Conservation (phyloP, 164 flowering plant genomes). For the Tinospora cordifolia region DNA sequence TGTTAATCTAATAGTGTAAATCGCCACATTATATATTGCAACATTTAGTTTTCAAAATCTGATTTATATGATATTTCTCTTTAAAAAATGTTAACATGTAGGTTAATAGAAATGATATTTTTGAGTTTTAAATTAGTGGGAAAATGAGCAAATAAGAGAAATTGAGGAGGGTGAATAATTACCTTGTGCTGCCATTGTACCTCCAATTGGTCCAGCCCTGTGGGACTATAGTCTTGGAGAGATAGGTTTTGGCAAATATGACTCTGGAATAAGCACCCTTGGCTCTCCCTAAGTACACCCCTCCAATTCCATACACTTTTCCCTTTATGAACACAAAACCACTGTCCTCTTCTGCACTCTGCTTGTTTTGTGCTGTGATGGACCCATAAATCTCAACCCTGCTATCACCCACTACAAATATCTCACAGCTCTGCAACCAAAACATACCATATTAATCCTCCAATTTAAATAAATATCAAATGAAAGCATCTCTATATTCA, state of each 20-base stretch:
- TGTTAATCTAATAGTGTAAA: too few relatives aligned
- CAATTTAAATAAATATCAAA: too few relatives aligned
- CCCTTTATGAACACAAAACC: slow-evolving; percentile 73
- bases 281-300: slow-evolving; percentile 64
- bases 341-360: slow-evolving; percentile 34
- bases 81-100: too few relatives aligned
- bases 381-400: slow-evolving; percentile 59
- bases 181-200: slow-evolving; percentile 51
- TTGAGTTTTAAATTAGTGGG: too few relatives aligned
- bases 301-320: slow-evolving; percentile 62
- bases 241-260: slow-evolving; percentile 59
- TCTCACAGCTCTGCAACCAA: slow-evolving; percentile 54
- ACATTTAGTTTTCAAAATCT: too few relatives aligned
- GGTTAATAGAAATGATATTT: too few relatives aligned
- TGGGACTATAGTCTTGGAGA: slow-evolving; percentile 63
- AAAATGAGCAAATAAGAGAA: too few relatives aligned
- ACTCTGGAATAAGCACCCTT: slow-evolving; percentile 65
- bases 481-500: too few relatives aligned
- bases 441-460: too few relatives aligned
- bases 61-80: too few relatives aligned
- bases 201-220: slow-evolving; percentile 89
- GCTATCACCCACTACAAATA: slow-evolving; percentile 60
- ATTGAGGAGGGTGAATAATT: slow-evolving; percentile 5
- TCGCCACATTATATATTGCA: too few relatives aligned
- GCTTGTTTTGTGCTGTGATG: slow-evolving; percentile 71